These are phyloP conservation scores for Cercospora sp. DNA, from an alignment of 2,329 filamentous ascomycete genomes.

Conservation along the genomic window DNA sequence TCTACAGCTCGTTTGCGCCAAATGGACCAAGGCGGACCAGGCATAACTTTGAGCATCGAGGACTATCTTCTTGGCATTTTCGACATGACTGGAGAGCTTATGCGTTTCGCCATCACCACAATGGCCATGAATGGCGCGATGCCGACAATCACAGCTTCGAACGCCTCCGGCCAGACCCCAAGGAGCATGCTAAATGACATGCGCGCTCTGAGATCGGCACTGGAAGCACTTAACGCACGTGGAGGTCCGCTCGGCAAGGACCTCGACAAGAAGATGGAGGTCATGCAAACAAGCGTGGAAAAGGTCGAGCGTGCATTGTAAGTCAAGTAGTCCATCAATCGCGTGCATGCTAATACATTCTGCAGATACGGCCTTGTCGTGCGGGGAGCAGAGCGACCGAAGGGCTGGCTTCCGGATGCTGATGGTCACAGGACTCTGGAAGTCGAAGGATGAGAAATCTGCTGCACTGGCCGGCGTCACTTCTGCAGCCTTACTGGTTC, in stretches of 20 bases:
- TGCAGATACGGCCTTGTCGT: conserved; percentile 75
- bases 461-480: neutral
- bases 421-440: conserved; percentile 43
- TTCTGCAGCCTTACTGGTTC: neutral
- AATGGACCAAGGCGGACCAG: conserved; percentile 44
- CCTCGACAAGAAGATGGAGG: conserved; percentile 76
- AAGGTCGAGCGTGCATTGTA: conserved; percentile 74
- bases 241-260: conserved; percentile 59
- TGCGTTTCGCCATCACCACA: conserved; percentile 90
- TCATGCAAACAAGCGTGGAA: conserved; percentile 83
- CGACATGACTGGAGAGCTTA: conserved; percentile 92
- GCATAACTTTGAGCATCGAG: conserved; percentile 68
- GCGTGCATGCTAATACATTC: neutral
- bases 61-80: conserved; percentile 92
- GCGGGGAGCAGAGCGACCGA: conserved; percentile 81
- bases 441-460: conserved; percentile 41
- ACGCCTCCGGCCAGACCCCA: conserved; percentile 29
- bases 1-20: conserved; percentile 46
- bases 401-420: conserved; percentile 84
- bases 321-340: conserved; percentile 7
- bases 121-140: conserved; percentile 71
- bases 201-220: conserved; percentile 70
- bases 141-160: conserved; percentile 44
- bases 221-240: conserved; percentile 68
- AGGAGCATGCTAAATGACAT: conserved; percentile 78